These are phyloP conservation scores for Spergularia azorica DNA, from an alignment of 179 eudicot species.

Conservation along the genomic window DNA sequence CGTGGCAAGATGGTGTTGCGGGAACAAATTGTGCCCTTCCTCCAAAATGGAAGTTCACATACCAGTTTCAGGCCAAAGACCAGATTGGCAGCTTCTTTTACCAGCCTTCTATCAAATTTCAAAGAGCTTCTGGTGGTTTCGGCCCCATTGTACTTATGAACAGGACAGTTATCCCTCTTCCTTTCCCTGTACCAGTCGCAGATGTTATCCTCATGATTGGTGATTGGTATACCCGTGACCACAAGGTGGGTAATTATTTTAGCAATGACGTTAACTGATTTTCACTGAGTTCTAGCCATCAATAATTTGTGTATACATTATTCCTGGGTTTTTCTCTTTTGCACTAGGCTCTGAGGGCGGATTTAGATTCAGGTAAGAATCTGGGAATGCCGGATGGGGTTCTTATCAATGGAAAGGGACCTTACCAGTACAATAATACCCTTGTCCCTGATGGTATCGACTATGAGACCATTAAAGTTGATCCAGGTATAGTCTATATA, in stretches of 20 bases:
- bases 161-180: conserved; percentile 53
- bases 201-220: conserved; percentile 77
- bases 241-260: conserved; percentile 51
- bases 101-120: conserved; percentile 75
- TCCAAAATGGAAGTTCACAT: conserved; percentile 77
- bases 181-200: conserved; percentile 72
- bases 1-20: conserved; percentile 92
- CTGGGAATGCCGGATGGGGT: conserved; percentile 98
- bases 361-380: conserved; percentile 63
- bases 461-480: conserved; percentile 67
- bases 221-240: conserved; percentile 87
- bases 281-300: too few relatives aligned
- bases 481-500: conserved; percentile 57
- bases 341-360: conserved; percentile 58
- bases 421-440: conserved; percentile 71
- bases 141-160: conserved; percentile 67
- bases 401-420: conserved; percentile 95
- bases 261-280: neutral
- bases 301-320: neutral
- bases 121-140: conserved; percentile 88
- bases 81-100: conserved; percentile 91
- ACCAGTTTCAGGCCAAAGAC: conserved; percentile 87
- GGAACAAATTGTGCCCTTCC: conserved; percentile 96
- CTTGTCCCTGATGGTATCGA: conserved; percentile 76
- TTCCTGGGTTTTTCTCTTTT: neutral